Base-by-base conservation (phyloP, 2,329 filamentous ascomycete species). In the Xylariaceae sp. region DNA sequence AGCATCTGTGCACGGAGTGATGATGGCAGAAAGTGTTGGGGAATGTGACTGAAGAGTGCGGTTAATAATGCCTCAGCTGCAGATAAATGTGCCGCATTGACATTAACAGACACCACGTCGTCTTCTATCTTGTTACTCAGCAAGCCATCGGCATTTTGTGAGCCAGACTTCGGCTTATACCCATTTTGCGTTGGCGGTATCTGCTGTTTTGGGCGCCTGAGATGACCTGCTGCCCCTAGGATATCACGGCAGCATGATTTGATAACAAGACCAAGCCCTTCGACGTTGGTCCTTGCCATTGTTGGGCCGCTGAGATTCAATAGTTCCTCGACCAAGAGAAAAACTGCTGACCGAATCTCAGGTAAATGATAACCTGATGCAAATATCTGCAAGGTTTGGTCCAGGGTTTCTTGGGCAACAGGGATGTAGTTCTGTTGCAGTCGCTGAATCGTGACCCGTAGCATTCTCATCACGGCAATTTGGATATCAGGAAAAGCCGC, bases 1-100 rank as follows among this genome's bases (percentile, higher is more conserved):
- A 96, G 89, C 48, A 95, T 73, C 37, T 88, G 79, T 9, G 82
- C 78, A 39, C 91, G 83, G 16, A 88, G 60, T 2, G 85, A 78
- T 8, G 83, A 78, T n/a, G 85, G 77, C 29, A 95, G 65, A 57
- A 80, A 73, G 37, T 79, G 71, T 42, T 85, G 78, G 1, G 84
- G 81, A 3, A 93, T 64, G 43, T 73, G 71, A 15, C 74, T 73
- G 16, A 94, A 70, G 1, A 87, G 63, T 4, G 71, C 54, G 4
- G 79, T 71, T 11, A 96, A 71, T 13, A 96, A 73, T 6, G 58
- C 50, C 11, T 68, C 66, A 1, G 88, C 86, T 9, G 83, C 74
- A 9, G 62, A 55, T 35, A 71, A 63, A 44, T 88, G 73, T 2
- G 66, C 65, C 0, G 65, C 49, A 4, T 68, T 60, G 8, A 75